Evolutionary conservation across 169 alveolate species (phyloP), one percentile per base, ranked within the genome.

Genomic region (Sarcocystis neurona): DNA sequence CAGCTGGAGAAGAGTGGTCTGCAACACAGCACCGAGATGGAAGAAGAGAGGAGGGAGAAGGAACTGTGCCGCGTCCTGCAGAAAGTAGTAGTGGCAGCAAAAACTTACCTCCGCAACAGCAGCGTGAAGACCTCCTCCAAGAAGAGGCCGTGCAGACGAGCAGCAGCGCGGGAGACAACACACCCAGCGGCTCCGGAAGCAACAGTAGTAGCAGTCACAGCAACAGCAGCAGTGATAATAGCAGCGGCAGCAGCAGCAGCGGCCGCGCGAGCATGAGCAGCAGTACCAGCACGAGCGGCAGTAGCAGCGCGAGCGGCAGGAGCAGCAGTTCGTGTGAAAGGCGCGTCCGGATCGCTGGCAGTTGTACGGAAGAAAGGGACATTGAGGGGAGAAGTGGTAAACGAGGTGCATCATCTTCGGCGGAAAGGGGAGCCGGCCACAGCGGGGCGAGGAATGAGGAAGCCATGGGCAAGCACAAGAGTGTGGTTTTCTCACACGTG

Each of bases 181-280:
- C n/a, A n/a, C n/a, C n/a, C n/a, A n/a, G 63, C 63, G 10, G 63
- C 63, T 53, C 30, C 10, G 63, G 63, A 53, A 12, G 30, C 63
- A 43, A 23, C 68, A 18, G 63, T 66, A 77, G 63, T 15, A 15
- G 63, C n/a, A 20, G 63, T 10, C 20, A 48, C 85, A 46, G 47
- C 85, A 27, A 68, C 68, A 77, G 47, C 68, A 47, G 46, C 4
- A 44, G 30, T 68, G 48, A 47, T 68, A 20, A 48, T 3, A n/a
- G 34, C 27, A 15, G 50, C 80, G 39, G 50, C 80, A 70, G 84
- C 77, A n/a, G 10, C 77, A 0, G 46, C 41, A 23, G 79, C 79
- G 15, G n/a, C 43, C 44, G 77, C 77, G 32, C 30, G 43, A 10
- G 4, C 20, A 0, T 15, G 60, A 12, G 43, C 0, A 37, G 58